A percentile compares a stretch with the other conserved stretches of the same genome.
Evolutionary conservation across 495 filamentous ascomycete genomes (phyloP).

Genomic region (Podospora conica): DNA sequence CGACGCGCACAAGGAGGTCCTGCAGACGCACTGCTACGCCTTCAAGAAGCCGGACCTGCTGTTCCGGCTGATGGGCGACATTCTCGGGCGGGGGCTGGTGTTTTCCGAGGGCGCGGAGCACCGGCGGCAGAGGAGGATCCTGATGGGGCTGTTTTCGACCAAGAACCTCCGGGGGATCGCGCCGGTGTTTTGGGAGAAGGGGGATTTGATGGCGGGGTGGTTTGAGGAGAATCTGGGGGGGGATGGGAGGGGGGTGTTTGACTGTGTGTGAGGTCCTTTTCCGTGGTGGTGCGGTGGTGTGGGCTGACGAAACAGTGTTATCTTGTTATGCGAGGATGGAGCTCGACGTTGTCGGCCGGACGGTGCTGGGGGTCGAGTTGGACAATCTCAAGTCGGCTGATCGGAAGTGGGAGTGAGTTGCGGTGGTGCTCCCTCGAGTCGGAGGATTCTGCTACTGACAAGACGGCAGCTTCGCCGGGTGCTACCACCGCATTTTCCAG

Average conservation of each 20-base stretch:
- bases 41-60: slow-evolving; percentile 34
- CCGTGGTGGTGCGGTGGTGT: not conserved
- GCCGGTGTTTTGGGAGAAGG: slow-evolving; percentile 5
- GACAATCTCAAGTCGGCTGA: not conserved
- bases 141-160: slow-evolving; percentile 17
- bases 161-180: slow-evolving; percentile 10
- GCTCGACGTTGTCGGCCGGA: not conserved
- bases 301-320: not conserved
- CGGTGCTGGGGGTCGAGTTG: not conserved
- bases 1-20: slow-evolving; percentile 29
- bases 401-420: not conserved
- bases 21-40: slow-evolving; percentile 30
- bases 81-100: slow-evolving; percentile 27
- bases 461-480: slow-evolving; percentile 18
- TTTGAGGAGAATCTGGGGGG: not conserved
- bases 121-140: slow-evolving; percentile 22
- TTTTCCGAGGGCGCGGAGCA: slow-evolving; percentile 32
- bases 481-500: slow-evolving; percentile 21
- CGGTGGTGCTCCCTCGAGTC: too few relatives aligned
- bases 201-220: not conserved
- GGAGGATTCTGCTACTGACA: not conserved
- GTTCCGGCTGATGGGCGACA: slow-evolving; percentile 25
- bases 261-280: not conserved
- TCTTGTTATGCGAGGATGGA: not conserved
- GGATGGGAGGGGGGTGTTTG: not conserved